Evolutionary conservation across 805 yeast species (phyloP), one percentile per base, ranked within the genome.

Genomic region (Yarrowia sp.): DNA sequence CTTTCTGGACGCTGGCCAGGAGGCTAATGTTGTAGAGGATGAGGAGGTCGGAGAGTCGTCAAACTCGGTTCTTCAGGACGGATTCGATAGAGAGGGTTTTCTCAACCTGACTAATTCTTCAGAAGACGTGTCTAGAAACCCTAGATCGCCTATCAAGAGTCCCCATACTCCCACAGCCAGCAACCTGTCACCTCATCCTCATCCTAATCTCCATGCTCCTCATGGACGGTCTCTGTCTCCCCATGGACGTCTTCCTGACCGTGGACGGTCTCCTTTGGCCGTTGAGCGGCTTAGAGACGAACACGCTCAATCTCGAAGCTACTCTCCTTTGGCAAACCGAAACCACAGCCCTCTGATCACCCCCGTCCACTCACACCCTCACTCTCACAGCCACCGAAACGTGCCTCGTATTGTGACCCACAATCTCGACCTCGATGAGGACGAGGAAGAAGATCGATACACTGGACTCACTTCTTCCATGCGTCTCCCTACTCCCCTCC

Each of bases 381-480:
- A 38, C 14, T 12, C 43, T n/a, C 56, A 39, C 20, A 67, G 61
- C n/a, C 60, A 43, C n/a, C 30, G 39, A 42, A 42, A 58, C 44
- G 50, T 58, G 8, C 64, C 64, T n/a, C 38, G 64, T 4, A 58
- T 58, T 24, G 64, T 58, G 39, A 58, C 64, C 4, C 50, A 58
- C 17, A 43, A 43, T 30, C 9, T 58, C 36, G 67, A 60, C 17
- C 67, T 43, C 9, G 39, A 47, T 1, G 72, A 71, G 34, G 55
- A 61, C 13, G 69, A 70, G 44, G 65, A 70, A 15, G 70, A 70
- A 34, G 76, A 75, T 66, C 70, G 69, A 8, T 71, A 74, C 58
- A 71, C 70, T 0, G 73, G 70, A 20, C 38, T 71, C n/a, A 69
- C 70, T 9, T 63, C 52, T 17, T 44, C 33, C 10, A 68, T 69